Conservation (phyloP, 2,329 filamentous ascomycete genomes). For the Chaetothyriales sp. region DNA sequence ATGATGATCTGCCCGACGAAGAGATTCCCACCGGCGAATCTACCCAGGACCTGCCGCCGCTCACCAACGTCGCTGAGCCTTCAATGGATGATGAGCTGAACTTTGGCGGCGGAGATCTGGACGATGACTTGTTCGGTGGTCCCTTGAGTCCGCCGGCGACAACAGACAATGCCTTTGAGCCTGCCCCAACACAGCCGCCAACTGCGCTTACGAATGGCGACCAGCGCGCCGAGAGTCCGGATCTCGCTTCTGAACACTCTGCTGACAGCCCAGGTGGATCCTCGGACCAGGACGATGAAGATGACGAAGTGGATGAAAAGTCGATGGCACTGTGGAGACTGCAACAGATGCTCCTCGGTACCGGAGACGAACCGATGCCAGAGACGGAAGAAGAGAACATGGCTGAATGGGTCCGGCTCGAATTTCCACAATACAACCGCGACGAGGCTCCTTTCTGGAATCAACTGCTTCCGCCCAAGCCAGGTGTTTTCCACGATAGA, state of each 20-base stretch:
- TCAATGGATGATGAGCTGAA: slow-evolving; percentile 44
- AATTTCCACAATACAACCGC: slow-evolving; percentile 68
- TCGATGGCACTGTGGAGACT: slow-evolving; percentile 29
- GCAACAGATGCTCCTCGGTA: slow-evolving; percentile 33
- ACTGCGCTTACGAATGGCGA: neutral
- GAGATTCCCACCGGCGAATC: slow-evolving; percentile 23
- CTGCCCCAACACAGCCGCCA: neutral
- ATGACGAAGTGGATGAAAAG: slow-evolving; percentile 3
- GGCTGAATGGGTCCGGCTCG: slow-evolving; percentile 37
- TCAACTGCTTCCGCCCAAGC: slow-evolving; percentile 66
- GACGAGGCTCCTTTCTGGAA: slow-evolving; percentile 64
- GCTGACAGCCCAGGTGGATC: slow-evolving; percentile 7
- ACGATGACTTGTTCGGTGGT: slow-evolving; percentile 20
- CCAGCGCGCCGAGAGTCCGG: slow-evolving; percentile 6
- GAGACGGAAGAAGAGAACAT: slow-evolving; percentile 13
- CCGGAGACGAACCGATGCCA: slow-evolving; percentile 20
- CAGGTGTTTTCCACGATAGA: slow-evolving; percentile 46
- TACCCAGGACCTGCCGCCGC: slow-evolving; percentile 5
- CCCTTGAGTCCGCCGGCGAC: slow-evolving; percentile 9
- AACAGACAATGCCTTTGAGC: neutral
- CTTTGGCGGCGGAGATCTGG: slow-evolving; percentile 17
- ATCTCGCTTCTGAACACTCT: slow-evolving; percentile 9
- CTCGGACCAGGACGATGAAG: slow-evolving; percentile 1
- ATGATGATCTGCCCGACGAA: slow-evolving; percentile 78
- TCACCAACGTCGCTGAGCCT: slow-evolving; percentile 33